A percentile compares a stretch with the other conserved stretches of the same genome.
These are phyloP conservation scores for Candida verbasci DNA, from an alignment of 805 yeast species.

Conservation along the genomic window DNA sequence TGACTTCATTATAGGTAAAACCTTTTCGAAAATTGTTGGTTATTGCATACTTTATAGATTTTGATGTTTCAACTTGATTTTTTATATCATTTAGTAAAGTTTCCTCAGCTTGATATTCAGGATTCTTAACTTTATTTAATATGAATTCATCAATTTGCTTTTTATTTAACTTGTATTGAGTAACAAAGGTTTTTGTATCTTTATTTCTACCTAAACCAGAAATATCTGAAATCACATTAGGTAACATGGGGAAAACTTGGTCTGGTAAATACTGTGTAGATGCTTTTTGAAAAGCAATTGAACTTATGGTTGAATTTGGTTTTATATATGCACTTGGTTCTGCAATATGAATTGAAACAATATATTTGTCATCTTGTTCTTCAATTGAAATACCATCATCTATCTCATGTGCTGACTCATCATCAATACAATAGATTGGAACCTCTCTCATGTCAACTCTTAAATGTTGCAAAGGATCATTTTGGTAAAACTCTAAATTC, in stretches of 20 bases:
- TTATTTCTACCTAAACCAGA: constrained; percentile 48
- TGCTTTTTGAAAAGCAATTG: constrained; percentile 57
- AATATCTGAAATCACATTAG: constrained; percentile 45
- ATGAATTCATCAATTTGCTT: constrained; percentile 17
- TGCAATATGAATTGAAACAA: constrained; percentile 73
- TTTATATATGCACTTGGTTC: constrained; percentile 72
- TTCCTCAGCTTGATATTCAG: constrained; percentile 5
- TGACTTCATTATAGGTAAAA: constrained; percentile 63
- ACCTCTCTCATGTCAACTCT: constrained; percentile 42
- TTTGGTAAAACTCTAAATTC: constrained; percentile 18
- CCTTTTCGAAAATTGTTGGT: constrained; percentile 29
- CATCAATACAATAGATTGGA: constrained; percentile 80
- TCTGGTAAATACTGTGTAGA: constrained; percentile 74
- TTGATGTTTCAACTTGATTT: constrained; percentile 14
- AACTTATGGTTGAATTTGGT: constrained; percentile 37
- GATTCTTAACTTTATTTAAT: constrained; percentile 5
- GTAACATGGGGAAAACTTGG: constrained; percentile 64
- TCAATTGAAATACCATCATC: constrained; percentile 86
- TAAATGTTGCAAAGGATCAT: constrained; percentile 24
- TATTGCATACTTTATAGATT: constrained; percentile 19
- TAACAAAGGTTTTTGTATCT: constrained; percentile 40
- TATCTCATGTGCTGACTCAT: constrained; percentile 75
- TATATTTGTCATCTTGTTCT: constrained; percentile 22
- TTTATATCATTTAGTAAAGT: constrained; percentile 10
- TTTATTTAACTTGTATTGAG: constrained; percentile 25